These are phyloP conservation scores for Sporisorium graminicola DNA, from an alignment of 1,284 basidiomycete genomes.

Conservation along the genomic window DNA sequence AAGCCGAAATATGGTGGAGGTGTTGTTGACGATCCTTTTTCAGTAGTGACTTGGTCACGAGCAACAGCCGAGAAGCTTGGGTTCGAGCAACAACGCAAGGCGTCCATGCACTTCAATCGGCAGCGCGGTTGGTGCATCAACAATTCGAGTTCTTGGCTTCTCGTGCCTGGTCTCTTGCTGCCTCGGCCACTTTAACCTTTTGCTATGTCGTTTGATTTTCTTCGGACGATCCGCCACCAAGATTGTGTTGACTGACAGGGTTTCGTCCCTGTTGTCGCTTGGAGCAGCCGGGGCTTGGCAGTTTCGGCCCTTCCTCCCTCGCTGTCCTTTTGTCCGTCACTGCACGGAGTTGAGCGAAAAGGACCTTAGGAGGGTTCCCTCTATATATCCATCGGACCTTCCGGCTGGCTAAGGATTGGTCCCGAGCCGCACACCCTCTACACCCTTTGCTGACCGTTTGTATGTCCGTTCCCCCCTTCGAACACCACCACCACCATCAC, in stretches of 20 bases:
- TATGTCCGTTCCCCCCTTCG: not conserved
- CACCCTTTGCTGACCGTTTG: not conserved
- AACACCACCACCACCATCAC: not conserved
- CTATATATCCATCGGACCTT: not conserved
- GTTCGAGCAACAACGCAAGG: not conserved
- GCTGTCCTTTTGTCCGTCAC: not conserved
- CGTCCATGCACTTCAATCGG: not conserved
- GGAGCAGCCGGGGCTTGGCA: not conserved
- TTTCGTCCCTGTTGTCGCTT: slow-evolving; percentile 1
- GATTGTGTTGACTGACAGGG: not conserved
- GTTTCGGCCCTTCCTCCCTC: not conserved
- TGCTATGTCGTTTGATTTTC: not conserved
- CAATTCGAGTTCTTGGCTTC: not conserved
- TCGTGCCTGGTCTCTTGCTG: not conserved
- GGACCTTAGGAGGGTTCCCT: not conserved
- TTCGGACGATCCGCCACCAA: not conserved
- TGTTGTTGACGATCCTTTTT: not conserved
- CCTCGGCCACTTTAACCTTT: not conserved
- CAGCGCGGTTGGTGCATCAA: not conserved
- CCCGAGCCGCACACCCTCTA: not conserved
- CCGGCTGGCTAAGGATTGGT: not conserved
- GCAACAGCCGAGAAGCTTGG: not conserved
- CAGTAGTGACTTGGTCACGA: not conserved
- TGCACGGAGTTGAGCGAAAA: not conserved
- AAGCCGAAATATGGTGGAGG: not conserved